A percentile compares a stretch with the other conserved stretches of the same genome.
Evolutionary conservation across 257 asterid genomes (phyloP).

Genomic region (Misopates orontium): DNA sequence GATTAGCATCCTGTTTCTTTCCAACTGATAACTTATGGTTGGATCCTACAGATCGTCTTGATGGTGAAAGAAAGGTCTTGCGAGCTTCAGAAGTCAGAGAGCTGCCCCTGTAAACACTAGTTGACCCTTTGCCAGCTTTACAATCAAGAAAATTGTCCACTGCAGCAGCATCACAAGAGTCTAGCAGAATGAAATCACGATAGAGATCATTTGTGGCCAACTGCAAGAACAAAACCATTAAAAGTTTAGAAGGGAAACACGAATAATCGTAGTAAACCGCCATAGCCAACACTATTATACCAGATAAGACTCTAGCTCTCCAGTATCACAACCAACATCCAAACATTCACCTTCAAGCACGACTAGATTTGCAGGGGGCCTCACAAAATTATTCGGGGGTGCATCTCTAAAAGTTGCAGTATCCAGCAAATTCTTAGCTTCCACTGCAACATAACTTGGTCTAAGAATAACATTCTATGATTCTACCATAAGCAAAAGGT

Average conservation of each 20-base stretch:
- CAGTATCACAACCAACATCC: constrained; percentile 70
- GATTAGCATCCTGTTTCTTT: constrained; percentile 50
- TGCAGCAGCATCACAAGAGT: constrained; percentile 65
- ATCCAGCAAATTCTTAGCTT: constrained; percentile 68
- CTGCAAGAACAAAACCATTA: constrained; percentile 47
- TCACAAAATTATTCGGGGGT: constrained; percentile 45
- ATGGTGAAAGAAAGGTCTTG: constrained; percentile 64
- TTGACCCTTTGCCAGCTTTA: constrained; percentile 48
- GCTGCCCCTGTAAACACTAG: constrained; percentile 39
- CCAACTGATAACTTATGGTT: constrained; percentile 48
- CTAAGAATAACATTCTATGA: constrained; percentile 8
- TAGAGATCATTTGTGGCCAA: constrained; percentile 78
- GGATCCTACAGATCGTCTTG: constrained; percentile 51
- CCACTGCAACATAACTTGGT: constrained; percentile 52
- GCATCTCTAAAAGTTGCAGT: constrained; percentile 40
- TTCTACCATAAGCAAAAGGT: constrained; percentile 17
- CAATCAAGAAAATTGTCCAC: constrained; percentile 59
- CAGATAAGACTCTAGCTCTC: constrained; percentile 96
- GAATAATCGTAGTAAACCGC: constrained; percentile 4
- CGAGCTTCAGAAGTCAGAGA: constrained; percentile 47
- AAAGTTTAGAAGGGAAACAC: constrained; percentile 16
- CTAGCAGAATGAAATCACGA: constrained; percentile 84
- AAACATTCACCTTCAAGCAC: constrained; percentile 98
- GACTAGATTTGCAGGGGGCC: constrained; percentile 91
- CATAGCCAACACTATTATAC: constrained; percentile 40